Evolutionary conservation across 768 basidiomycete species (phyloP).

Genomic region (Albatrellus ellisii): DNA sequence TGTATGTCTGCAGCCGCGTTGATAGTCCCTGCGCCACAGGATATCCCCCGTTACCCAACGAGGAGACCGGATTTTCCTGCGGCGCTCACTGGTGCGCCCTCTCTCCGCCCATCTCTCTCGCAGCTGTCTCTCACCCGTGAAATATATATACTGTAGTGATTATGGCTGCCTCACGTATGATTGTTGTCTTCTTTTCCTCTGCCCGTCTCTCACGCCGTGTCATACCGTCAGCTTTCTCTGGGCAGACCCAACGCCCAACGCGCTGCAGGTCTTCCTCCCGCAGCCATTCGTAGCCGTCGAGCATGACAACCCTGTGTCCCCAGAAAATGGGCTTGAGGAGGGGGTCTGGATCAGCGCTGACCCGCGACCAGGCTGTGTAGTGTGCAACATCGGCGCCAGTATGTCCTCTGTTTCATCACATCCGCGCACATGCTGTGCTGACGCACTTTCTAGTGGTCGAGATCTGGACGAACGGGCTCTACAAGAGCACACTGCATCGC

Average conservation of each 20-base stretch:
- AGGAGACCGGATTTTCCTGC: conserved; percentile 76
- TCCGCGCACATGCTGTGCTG: no score
- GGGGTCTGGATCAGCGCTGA: conserved; percentile 75
- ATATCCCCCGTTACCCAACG: conserved; percentile 75
- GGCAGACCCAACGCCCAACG: conserved; percentile 67
- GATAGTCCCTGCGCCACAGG: no score
- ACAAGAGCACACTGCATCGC: conserved; percentile 80
- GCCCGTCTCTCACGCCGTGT: neutral
- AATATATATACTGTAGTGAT: conserved; percentile 55
- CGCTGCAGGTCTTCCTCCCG: conserved; percentile 69
- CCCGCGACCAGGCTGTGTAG: conserved; percentile 70
- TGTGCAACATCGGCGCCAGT: conserved; percentile 93
- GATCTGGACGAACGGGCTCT: conserved; percentile 80
- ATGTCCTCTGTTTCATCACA: no score
- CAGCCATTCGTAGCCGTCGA: conserved; percentile 23
- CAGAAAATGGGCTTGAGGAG: conserved; percentile 44
- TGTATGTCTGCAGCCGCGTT: conserved; percentile 1
- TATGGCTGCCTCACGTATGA: conserved; percentile 83
- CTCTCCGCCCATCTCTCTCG: neutral
- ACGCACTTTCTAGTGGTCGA: no score
- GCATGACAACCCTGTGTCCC: no score
- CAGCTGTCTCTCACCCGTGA: neutral
- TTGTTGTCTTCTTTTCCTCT: neutral
- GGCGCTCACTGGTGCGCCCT: conserved; percentile 82
- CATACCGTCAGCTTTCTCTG: conserved; percentile 56